A percentile compares a stretch with the other conserved stretches of the same genome.
Evolutionary conservation across 1,139 yeast genomes (phyloP).

Genomic region (Blastobotrys malaysiensis): DNA sequence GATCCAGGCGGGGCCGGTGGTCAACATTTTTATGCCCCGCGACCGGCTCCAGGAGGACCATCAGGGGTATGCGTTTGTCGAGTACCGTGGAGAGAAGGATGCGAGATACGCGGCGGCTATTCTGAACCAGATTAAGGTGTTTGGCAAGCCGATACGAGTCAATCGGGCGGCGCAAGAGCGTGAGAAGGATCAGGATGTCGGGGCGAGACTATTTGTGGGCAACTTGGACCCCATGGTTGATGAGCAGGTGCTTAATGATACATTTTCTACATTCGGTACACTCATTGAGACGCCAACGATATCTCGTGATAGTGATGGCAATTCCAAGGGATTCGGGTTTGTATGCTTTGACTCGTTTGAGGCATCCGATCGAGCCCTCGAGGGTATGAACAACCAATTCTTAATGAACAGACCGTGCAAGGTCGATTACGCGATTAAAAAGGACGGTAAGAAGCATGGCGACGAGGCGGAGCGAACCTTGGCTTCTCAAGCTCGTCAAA

Average conservation of each 20-base stretch:
- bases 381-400: constrained; percentile 60
- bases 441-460: constrained; percentile 66
- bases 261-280: constrained; percentile 69
- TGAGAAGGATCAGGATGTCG: constrained; percentile 45
- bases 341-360: constrained; percentile 57
- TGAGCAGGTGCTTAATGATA: constrained; percentile 48
- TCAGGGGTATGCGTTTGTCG: constrained; percentile 89
- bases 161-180: constrained; percentile 43
- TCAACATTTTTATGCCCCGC: constrained; percentile 66
- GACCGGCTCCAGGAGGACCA: constrained; percentile 67
- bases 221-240: constrained; percentile 69
- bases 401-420: constrained; percentile 61
- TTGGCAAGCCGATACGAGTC: constrained; percentile 58
- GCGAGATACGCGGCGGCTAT: constrained; percentile 65
- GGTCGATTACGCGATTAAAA: constrained; percentile 70
- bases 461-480: constrained; percentile 68
- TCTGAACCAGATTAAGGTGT: constrained; percentile 58
- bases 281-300: constrained; percentile 50
- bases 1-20: constrained; percentile 79
- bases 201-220: constrained; percentile 72
- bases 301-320: constrained; percentile 48
- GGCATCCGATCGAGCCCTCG: constrained; percentile 67
- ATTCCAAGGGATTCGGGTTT: constrained; percentile 62
- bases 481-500: constrained; percentile 58
- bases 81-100: constrained; percentile 55